A percentile compares a stretch with the other conserved stretches of the same genome.
Evolutionary conservation across 1,284 basidiomycete species (phyloP).

Genomic region (Leccinum huronense): DNA sequence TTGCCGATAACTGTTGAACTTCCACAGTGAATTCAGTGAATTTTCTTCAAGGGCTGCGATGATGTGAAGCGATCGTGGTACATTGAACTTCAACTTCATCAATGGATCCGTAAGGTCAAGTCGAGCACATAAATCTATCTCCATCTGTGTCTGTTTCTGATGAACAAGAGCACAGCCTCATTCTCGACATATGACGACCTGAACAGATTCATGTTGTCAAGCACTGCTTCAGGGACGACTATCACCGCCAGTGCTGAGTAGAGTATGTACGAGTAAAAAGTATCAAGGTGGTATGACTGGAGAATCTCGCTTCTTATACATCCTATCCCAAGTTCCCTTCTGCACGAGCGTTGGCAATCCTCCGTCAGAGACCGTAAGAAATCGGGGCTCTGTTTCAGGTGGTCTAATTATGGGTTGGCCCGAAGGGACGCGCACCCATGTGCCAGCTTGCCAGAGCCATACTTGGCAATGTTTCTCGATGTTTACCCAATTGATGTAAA

Average conservation of each 20-base stretch:
- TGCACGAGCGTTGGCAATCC: neutral
- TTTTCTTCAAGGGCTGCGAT: too few species aligned
- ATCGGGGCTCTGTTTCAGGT: neutral
- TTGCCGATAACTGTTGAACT: too few species aligned
- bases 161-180: slow-evolving; percentile 29
- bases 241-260: slow-evolving; percentile 48
- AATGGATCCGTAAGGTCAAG: too few species aligned
- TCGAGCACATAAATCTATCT: too few species aligned
- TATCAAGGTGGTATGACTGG: neutral
- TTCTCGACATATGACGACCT: slow-evolving; percentile 59
- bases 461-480: neutral
- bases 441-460: neutral
- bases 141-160: slow-evolving; percentile 17
- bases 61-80: too few species aligned
- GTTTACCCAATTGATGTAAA: neutral
- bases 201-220: slow-evolving; percentile 83
- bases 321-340: neutral
- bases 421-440: neutral
- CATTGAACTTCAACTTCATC: too few species aligned
- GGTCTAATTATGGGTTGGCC: neutral
- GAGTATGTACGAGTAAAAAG: too few species aligned
- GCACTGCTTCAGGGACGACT: slow-evolving; percentile 74
- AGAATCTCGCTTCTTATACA: neutral
- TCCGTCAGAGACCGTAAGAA: neutral
- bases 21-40: too few species aligned